Evolutionary conservation across 2,329 filamentous ascomycete species (phyloP).

Genomic region (Cyclaneusma minus): DNA sequence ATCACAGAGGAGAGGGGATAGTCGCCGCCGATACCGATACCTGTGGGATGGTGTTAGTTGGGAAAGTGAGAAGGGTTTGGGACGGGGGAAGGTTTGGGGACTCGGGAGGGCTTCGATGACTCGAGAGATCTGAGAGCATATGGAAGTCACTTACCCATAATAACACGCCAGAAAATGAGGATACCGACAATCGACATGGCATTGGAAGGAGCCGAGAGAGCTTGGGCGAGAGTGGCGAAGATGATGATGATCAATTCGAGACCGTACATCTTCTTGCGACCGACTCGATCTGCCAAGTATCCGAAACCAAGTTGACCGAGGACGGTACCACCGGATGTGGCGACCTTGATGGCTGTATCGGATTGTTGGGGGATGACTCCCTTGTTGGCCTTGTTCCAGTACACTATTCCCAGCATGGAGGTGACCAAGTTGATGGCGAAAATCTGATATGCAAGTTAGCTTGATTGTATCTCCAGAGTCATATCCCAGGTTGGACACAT

Average conservation of each 20-base stretch:
- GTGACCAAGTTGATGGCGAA: slow-evolving; percentile 17
- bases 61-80: too few relatives aligned
- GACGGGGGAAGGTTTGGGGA: too few relatives aligned
- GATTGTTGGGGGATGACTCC: slow-evolving; percentile 48
- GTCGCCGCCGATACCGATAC: slow-evolving; percentile 59
- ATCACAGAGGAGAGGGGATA: slow-evolving; percentile 75
- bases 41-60: slow-evolving; percentile 21
- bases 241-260: slow-evolving; percentile 70
- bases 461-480: slow-evolving; percentile 42
- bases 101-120: too few relatives aligned
- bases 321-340: slow-evolving; percentile 71
- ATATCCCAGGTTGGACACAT: too few relatives aligned
- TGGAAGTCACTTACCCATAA: slow-evolving; percentile 39
- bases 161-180: slow-evolving; percentile 67
- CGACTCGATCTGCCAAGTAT: slow-evolving; percentile 60
- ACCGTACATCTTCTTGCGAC: slow-evolving; percentile 66
- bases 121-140: too few relatives aligned
- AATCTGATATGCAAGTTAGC: slow-evolving; percentile 4
- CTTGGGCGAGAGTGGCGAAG: slow-evolving; percentile 59
- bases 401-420: slow-evolving; percentile 15
- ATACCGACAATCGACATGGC: slow-evolving; percentile 47
- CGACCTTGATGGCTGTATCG: slow-evolving; percentile 74
- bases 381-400: slow-evolving; percentile 14
- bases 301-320: slow-evolving; percentile 72
- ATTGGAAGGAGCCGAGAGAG: slow-evolving; percentile 46